Percentiles rank a stretch among this genome's conserved stretches.
phyloP scores from a whole-genome alignment of 2,329 filamentous ascomycete genomes.

The Knufia fluminis region DNA sequence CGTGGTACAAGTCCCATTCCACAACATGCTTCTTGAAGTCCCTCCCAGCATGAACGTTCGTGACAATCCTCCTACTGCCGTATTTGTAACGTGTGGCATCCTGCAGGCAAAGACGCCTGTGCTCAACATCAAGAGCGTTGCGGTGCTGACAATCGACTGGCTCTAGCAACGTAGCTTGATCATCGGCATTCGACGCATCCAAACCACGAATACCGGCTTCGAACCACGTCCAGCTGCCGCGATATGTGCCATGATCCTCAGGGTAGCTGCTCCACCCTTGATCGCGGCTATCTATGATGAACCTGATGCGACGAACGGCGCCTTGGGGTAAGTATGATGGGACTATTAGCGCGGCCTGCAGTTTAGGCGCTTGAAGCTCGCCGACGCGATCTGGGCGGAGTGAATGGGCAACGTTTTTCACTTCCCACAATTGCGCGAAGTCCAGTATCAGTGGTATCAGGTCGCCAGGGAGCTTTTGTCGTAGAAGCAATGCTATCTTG shows the following conservation, averaged over 20 bases:
- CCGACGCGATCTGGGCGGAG: not conserved
- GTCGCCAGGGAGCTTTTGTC: slow-evolving; percentile 13
- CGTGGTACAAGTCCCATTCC: slow-evolving; percentile 11
- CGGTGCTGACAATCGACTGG: slow-evolving; percentile 7
- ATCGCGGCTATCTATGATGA: slow-evolving; percentile 10
- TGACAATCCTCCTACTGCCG: slow-evolving; percentile 10
- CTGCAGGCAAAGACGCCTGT: slow-evolving; percentile 1
- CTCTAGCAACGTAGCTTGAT: slow-evolving; percentile 1
- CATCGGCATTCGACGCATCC: slow-evolving; percentile 1
- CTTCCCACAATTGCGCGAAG: slow-evolving; percentile 16
- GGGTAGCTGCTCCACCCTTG: slow-evolving; percentile 12
- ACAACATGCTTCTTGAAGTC: slow-evolving; percentile 14
- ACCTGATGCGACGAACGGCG: slow-evolving; percentile 6
- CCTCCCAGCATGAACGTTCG: slow-evolving; percentile 14
- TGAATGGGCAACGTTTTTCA: not conserved
- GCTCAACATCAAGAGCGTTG: slow-evolving; percentile 2
- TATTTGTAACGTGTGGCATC: slow-evolving; percentile 7
- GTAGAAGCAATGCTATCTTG: slow-evolving; percentile 17
- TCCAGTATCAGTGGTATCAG: slow-evolving; percentile 17
- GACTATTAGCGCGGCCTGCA: slow-evolving; percentile 6
- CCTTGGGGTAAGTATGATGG: slow-evolving; percentile 1
- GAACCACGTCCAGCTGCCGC: slow-evolving; percentile 16
- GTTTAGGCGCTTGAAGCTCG: not conserved
- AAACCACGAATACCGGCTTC: slow-evolving; percentile 12
- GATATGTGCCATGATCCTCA: slow-evolving; percentile 11